Base-by-base conservation (phyloP, 441 rosid genomes). In the Euphorbia celastroides region DNA sequence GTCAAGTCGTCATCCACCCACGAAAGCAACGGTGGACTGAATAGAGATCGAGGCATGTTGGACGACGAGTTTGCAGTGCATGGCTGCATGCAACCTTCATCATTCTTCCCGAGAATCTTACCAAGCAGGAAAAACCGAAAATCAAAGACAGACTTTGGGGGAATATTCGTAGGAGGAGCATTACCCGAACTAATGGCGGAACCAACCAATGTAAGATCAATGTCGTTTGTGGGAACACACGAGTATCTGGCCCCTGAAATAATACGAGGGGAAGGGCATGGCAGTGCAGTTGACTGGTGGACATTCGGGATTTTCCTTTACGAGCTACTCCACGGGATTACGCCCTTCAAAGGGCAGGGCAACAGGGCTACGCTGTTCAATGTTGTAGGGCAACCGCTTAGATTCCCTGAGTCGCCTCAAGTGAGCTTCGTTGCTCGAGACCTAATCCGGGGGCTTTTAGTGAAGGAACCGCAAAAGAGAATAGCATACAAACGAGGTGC, bases 231-330 rank as follows among this genome's bases (percentile, higher is more conserved):
- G 0, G 96, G 98, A 0, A 89, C 97, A 2, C 96, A 92, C 61
- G 97, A 92, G 72, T 92, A 92, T 50, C 72, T 92, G 67, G 96
- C 96, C 26, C 96, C 94, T 0, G 95, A 92, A 70, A 92, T 92
- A 60, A 80, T 92, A 50, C 82, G 93, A 0, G 98, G 98, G 28
- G 93, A 92, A 66, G 98, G 98, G 16, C 98, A 92, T 41, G 96
- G 98, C 5, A 89, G 96, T 67, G 98, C 96, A 13, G 98, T 92
- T 2, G 96, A 92, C 71, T 92, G 98, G 98, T 92, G 95, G 96
- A 92, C 95, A 0, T 84, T 83, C 0, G 96, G 96, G 3, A 89
- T 92, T 27, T 92, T 92, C 76, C 65, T 92, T 9, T 92, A 89
- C 61, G 98, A 92, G 56, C 84, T 89, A 5, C 70, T 92, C 67